These are phyloP conservation scores for Annulohypoxylon bovei DNA, from an alignment of 495 filamentous ascomycete genomes.

Conservation along the genomic window DNA sequence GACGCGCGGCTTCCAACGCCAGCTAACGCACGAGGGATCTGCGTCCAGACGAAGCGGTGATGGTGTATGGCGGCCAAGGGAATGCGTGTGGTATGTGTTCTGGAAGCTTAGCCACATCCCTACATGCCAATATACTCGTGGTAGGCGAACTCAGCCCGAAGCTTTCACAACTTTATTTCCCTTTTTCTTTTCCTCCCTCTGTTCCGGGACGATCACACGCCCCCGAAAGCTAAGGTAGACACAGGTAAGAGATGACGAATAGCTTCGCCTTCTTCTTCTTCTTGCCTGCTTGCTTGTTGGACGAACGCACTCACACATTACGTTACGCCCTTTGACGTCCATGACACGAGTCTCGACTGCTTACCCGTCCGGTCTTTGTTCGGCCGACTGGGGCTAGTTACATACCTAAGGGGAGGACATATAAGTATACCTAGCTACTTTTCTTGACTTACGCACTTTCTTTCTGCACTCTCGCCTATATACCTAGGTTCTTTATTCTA, in stretches of 20 bases:
- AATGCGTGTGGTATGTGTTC: slow-evolving; percentile 2
- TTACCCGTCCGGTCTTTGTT: slow-evolving; percentile 38
- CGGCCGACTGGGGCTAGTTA: slow-evolving; percentile 7
- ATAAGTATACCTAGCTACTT: slow-evolving; percentile 37
- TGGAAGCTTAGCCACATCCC: slow-evolving; percentile 22
- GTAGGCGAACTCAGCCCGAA: slow-evolving; percentile 19
- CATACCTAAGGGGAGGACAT: slow-evolving; percentile 3
- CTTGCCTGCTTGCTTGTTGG: slow-evolving; percentile 1
- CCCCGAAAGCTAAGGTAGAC: slow-evolving; percentile 19
- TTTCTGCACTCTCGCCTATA: not conserved
- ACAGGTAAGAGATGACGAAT: slow-evolving; percentile 8
- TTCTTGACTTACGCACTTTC: not conserved
- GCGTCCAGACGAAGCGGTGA: not conserved
- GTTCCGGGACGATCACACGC: slow-evolving; percentile 20
- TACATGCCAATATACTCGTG: slow-evolving; percentile 11
- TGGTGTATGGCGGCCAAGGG: slow-evolving; percentile 1
- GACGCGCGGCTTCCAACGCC: slow-evolving; percentile 36
- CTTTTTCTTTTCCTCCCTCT: not conserved
- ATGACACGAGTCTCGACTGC: slow-evolving; percentile 32
- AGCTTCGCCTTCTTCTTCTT: slow-evolving; percentile 4
- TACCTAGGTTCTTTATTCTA: slow-evolving; percentile 7
- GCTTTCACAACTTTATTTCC: slow-evolving; percentile 24
- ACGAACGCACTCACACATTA: slow-evolving; percentile 10
- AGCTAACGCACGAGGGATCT: slow-evolving; percentile 5
- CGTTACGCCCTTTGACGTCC: slow-evolving; percentile 19